Evolutionary conservation across 176 grass and related monocot species (phyloP), one percentile per base, ranked within the genome.

Genomic region (Bolboschoenus planiculmis): DNA sequence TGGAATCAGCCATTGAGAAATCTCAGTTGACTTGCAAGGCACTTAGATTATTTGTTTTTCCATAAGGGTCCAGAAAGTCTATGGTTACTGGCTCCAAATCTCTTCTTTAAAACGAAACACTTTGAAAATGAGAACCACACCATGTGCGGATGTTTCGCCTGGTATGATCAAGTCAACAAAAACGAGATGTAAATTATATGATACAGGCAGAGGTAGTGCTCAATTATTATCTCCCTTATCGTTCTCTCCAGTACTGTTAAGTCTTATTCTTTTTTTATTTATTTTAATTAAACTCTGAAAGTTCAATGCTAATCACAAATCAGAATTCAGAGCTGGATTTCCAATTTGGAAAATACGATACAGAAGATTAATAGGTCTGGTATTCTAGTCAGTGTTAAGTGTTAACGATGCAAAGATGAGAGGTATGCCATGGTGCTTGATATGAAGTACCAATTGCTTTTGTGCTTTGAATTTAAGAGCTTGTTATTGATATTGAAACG

Each of bases 21-120:
- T 70, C 65, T 70, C 34, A 40, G 65, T 70, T 70, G 65, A 70
- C 65, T 70, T 40, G 7, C n/a, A n/a, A n/a, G n/a, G n/a, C n/a
- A n/a, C n/a, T n/a, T n/a, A n/a, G n/a, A n/a, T n/a, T n/a, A n/a
- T n/a, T n/a, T n/a, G n/a, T n/a, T n/a, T n/a, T n/a, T n/a, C n/a
- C n/a, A n/a, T n/a, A n/a, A n/a, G n/a, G n/a, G n/a, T n/a, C n/a
- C n/a, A n/a, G n/a, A n/a, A 36, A 65, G 4, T 33, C 11, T 18
- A 16, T 36, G 62, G 15, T 16, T 18, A 65, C 29, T 68, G 37
- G 21, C 4, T 6, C 37, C 8, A 43, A 73, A 46, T 14, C 39
- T 73, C 13, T 44, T 26, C 3, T 27, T 47, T 46, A 14, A 1
- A 72, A 26, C 21, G 4, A 43, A 73, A 47, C 42, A 46, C n/a